Evolutionary conservation across 345 rosid genomes (phyloP), one percentile per base, ranked within the genome.

Genomic region (Bruguiera gymnorhiza): DNA sequence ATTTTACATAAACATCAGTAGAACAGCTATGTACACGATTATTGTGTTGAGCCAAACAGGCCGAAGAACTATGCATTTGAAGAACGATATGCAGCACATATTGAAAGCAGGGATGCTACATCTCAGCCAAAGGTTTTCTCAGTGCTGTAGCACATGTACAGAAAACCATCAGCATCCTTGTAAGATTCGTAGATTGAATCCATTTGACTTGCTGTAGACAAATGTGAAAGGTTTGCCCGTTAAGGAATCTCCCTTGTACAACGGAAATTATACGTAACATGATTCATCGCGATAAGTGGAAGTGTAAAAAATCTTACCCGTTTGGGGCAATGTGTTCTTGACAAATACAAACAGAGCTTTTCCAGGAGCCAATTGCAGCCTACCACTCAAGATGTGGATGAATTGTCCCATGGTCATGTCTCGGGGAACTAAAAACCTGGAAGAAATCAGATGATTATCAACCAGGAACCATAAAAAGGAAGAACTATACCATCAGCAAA

Each of bases 121-220:
- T 7, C 30, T 58, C 46, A 64, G 46, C 78, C 80, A 46, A 76
- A 76, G 31, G 80, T 76, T 34, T 71, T 71, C 73, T 76, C 80
- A 18, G 69, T 73, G 59, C 80, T 63, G 69, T 76, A 71, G 69
- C 56, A 66, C 76, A 76, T 60, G 46, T 76, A 76, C 6, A 76
- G 80, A 32, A 71, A 76, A 2, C 80, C 76, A 50, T 76, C 76
- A 1, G 62, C 76, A 5, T 76, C 79, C 70, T 76, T 71, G 69
- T 71, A 31, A n/a, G 65, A 52, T 34, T 76, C 79, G 32, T 76
- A 71, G 8, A 76, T 26, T 13, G 69, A 36, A 63, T 69, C 71
- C 69, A 76, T 62, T 15, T 24, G 58, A 34, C 51, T 63, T 15
- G 78, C 78, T 75, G 73, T 51, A 56, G 23, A 39, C 7, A 31